These are phyloP conservation scores for Cyclotella kingstonii DNA, from an alignment of 108 stramenopile genomes.

Conservation along the genomic window DNA sequence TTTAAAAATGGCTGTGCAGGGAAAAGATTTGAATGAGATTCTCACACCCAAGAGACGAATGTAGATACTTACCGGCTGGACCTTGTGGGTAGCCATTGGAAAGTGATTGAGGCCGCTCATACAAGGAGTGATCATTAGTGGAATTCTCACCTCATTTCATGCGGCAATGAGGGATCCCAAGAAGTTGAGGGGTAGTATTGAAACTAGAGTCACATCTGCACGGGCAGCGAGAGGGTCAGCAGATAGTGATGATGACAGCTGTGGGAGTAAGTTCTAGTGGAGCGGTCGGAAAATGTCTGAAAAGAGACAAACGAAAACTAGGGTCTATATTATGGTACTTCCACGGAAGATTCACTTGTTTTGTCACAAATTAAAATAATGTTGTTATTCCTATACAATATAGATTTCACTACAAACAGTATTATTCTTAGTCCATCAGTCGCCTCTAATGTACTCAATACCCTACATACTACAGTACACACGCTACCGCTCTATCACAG, in stretches of 20 bases:
- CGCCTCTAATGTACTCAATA: conserved; percentile 78
- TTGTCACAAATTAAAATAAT: neutral
- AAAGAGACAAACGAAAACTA: neutral
- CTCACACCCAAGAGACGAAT: conserved; percentile 66
- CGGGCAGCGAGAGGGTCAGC: conserved; percentile 18
- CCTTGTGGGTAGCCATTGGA: conserved; percentile 62
- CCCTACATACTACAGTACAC: no score
- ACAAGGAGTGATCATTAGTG: conserved; percentile 56
- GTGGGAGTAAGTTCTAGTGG: conserved; percentile 42
- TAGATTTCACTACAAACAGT: neutral
- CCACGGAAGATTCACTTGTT: no score
- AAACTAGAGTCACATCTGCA: conserved; percentile 12
- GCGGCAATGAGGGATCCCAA: conserved; percentile 81
- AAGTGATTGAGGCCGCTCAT: conserved; percentile 73
- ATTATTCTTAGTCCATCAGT: conserved; percentile 52
- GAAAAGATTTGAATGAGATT: conserved; percentile 61
- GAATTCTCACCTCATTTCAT: conserved; percentile 60
- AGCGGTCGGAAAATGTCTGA: conserved; percentile 34
- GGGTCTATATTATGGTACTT: neutral
- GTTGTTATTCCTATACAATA: neutral
- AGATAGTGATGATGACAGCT: conserved; percentile 46
- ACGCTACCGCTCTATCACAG: no score
- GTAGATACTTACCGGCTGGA: conserved; percentile 51
- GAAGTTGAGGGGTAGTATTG: conserved; percentile 49
- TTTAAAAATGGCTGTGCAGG: conserved; percentile 55